phyloP scores from a whole-genome alignment of 371 early-diverging fungal species.

The Lichtheimia corymbifera region DNA sequence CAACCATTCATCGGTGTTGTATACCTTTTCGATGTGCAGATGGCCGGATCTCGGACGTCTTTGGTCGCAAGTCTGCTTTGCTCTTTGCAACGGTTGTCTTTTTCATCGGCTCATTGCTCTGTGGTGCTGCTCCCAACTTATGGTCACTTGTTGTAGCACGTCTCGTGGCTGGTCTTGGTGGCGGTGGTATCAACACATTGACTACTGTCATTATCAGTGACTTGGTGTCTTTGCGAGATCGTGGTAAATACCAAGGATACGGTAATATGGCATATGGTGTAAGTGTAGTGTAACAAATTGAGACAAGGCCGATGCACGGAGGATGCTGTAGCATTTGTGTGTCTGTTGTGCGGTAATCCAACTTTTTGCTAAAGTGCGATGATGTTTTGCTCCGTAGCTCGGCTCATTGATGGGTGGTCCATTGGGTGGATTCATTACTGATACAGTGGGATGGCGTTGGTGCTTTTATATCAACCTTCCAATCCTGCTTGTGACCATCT shows the following conservation, averaged over 20 bases:
- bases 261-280: conserved; percentile 48
- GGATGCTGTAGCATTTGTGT: too few species aligned
- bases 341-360: background rate
- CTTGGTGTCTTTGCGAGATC: conserved; percentile 49
- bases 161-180: conserved; percentile 80
- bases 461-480: conserved; percentile 81
- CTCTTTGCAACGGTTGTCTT: conserved; percentile 60
- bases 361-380: too few species aligned
- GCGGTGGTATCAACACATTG: conserved; percentile 60
- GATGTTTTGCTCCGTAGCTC: conserved; percentile 38
- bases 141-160: conserved; percentile 75
- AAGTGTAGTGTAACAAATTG: conserved; percentile 21
- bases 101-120: conserved; percentile 56
- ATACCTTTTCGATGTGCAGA: conserved; percentile 17
- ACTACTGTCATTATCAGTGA: conserved; percentile 46
- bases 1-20: too few species aligned
- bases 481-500: conserved; percentile 56
- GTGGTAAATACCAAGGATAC: conserved; percentile 52
- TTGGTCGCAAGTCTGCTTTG: conserved; percentile 66
- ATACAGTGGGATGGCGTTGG: conserved; percentile 57
- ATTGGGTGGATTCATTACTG: conserved; percentile 63
- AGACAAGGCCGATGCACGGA: too few species aligned
- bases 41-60: conserved; percentile 65
- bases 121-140: conserved; percentile 60
- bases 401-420: conserved; percentile 74